Evolutionary conservation across 768 basidiomycete genomes (phyloP), one percentile per base, ranked within the genome.

Genomic region (Mycena crocata): DNA sequence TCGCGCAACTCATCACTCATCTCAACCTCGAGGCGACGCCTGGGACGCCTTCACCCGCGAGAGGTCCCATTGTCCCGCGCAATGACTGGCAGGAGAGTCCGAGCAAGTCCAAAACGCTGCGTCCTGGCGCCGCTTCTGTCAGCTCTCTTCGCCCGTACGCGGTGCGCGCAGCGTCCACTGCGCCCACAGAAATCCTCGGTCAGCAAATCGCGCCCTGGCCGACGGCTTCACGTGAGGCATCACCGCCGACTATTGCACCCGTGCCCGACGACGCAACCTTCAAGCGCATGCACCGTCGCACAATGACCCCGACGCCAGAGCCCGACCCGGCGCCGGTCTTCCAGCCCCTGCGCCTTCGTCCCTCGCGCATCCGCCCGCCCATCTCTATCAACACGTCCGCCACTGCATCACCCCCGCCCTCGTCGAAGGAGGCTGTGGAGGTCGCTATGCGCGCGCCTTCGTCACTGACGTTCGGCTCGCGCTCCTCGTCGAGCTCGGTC

Each of bases 11-110:
- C 5, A 92, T 95, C 75, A 92, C 90, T 67, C 85, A 86, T n/a
- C 83, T 95, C n/a, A 91, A 94, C 69, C 81, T 95, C 5, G 88
- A 93, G 73, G 91, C 92, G 5, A 94, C 93, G 0, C 93, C 93
- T 0, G 81, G 82, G 3, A 87, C 84, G 2, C 82, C 85, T 64
- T 70, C 72, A 71, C 76, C 35, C 32, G 74, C 51, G 64, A 70
- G 24, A 62, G 71, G 32, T 73, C 74, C 17, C 67, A 59, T 68
- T 68, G 26, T 73, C 71, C 72, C 66, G 58, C 23, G 56, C 30
- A 24, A 71, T 59, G 42, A 64, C 15, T 60, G 69, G 30, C 40
- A 64, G 3, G 74, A 79, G 32, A 80, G 78, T 48, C 81, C 79
- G 44, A 80, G 77, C 55, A 79, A 77, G 71, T 44, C 40, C 14